Base-by-base conservation (phyloP, 129 eudicot genomes). In the Arctium minus region DNA sequence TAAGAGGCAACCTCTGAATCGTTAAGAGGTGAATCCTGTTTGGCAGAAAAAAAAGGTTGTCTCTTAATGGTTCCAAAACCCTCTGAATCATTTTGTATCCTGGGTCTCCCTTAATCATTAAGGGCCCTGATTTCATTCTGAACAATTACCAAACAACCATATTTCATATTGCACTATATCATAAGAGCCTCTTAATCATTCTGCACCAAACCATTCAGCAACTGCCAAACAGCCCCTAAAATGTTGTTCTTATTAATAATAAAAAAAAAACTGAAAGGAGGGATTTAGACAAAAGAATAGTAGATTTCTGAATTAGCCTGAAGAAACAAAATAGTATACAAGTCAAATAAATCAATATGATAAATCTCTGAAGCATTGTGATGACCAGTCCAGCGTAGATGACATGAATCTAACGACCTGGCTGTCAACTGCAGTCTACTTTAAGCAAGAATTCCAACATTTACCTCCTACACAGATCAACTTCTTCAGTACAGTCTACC, bases 401-500 rank as follows among this genome's bases (percentile, higher is more conserved):
- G 33, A 29, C 71, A 67, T 67, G 71, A 67, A 27, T 67, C 33
- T 8, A 22, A 67, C 3, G 71, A 67, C 71, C 32, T 67, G 71
- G 35, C 71, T 67, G 33, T 67, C 35, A 67, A 67, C 33, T 67
- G 71, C 33, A 29, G 27, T 67, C 71, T 71, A 35, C 18, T 70
- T 31, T 70, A 72, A 35, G 37, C 13, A 29, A 72, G n/a, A 67
- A 48, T 33, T 75, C 62, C 10, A 79, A 82, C 13, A 38, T 74
- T 68, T 85, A 96, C 99, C 94, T 96, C 85, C 92, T 91, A 81
- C 99, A 96, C 87, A 96, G 87, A 11, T 91, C 99, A 81, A 67
- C 87, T 92, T 96, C 97, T 88, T 81, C 94, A 69, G 98, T 96
- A 91, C 99, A 96, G 72, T 96, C 99, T 70, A 96, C 99, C 87